Evolutionary conservation across 2,329 filamentous ascomycete genomes (phyloP).

Genomic region (Alternaria arbusti): DNA sequence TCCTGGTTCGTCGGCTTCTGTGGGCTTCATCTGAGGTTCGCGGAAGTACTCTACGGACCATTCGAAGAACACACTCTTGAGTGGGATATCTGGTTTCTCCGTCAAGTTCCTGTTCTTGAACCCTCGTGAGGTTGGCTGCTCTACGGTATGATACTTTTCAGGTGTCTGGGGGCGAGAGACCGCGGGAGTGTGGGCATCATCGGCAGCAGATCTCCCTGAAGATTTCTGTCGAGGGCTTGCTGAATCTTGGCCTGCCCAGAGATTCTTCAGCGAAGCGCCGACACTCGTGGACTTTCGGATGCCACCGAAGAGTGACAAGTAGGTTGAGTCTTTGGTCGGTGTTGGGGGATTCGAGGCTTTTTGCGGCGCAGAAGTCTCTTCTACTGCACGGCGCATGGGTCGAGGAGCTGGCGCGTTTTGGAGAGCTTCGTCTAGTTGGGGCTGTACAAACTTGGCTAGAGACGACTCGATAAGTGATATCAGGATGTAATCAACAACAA

Average conservation of each 20-base stretch:
- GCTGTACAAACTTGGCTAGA: conserved; percentile 72
- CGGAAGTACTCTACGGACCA: conserved; percentile 98
- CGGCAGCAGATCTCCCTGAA: conserved; percentile 55
- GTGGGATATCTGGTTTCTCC: conserved; percentile 69
- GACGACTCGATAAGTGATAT: conserved; percentile 77
- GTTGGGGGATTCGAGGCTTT: conserved; percentile 55
- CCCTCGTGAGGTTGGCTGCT: conserved; percentile 78
- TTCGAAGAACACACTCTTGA: conserved; percentile 84
- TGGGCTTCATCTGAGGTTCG: conserved; percentile 96
- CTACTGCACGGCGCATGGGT: conserved; percentile 48
- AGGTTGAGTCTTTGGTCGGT: conserved; percentile 63
- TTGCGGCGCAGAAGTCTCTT: conserved; percentile 49
- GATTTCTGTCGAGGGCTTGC: conserved; percentile 36
- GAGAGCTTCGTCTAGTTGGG: conserved; percentile 74
- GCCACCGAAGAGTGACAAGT: conserved; percentile 61
- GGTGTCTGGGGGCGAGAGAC: conserved; percentile 71
- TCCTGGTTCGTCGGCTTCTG: conserved; percentile 93
- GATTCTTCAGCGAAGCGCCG: conserved; percentile 67
- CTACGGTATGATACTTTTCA: conserved; percentile 72
- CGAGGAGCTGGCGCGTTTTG: conserved; percentile 52
- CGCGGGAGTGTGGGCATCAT: conserved; percentile 69
- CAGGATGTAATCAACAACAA: conserved; percentile 88
- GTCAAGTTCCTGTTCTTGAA: conserved; percentile 69
- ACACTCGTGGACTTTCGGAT: conserved; percentile 69
- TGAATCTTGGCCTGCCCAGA: conserved; percentile 55